Base-by-base conservation (phyloP, 2,329 filamentous ascomycete species). In the Aspergillus carbonarius region DNA sequence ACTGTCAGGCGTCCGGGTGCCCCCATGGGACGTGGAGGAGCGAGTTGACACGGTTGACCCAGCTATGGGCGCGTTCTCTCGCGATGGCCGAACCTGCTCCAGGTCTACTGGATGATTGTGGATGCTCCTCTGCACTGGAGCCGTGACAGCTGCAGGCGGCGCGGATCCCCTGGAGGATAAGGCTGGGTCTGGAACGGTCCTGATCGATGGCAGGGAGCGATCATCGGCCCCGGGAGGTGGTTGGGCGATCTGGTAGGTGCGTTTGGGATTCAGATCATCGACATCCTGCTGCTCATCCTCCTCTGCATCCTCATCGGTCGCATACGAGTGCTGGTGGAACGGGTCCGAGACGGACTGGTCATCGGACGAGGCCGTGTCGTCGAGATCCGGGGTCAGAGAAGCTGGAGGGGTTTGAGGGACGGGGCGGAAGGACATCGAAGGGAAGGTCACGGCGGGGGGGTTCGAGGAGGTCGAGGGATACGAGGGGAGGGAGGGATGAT, bases 341-440 rank as follows among this genome's bases (percentile, higher is more conserved):
- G 76, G 76, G 63, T 79, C 72, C n/a, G 60, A 61, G 6, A 57
- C 55, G 20, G 70, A 68, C 39, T 70, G 71, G 34, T 76, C 70
- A 49, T 73, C 71, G 6, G 70, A 73, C 8, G 67, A 70, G 17
- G 61, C 63, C 42, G 68, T 67, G 53, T 72, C 69, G 46, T 70
- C 66, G 34, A 63, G 57, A 54, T 66, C 65, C 35, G 63, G 62
- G 23, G 66, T 63, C n/a, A 64, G 60, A 37, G 69, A 62, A 44
- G 60, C 54, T 15, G 65, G 62, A 5, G 69, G 63, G 53, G 63
- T 63, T 54, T 52, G 55, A 61, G 63, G 54, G 27, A 68, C 58
- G 25, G 54, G 62, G 58, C 40, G 27, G 34, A 48, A 52, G 17
- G 66, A 63, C 46, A 65, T 63, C 50, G 63, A 50, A 40, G 57